A percentile compares a stretch with the other conserved stretches of the same genome.
phyloP scores from a whole-genome alignment of 345 rosid species.

The Sisymbrium altissimum region DNA sequence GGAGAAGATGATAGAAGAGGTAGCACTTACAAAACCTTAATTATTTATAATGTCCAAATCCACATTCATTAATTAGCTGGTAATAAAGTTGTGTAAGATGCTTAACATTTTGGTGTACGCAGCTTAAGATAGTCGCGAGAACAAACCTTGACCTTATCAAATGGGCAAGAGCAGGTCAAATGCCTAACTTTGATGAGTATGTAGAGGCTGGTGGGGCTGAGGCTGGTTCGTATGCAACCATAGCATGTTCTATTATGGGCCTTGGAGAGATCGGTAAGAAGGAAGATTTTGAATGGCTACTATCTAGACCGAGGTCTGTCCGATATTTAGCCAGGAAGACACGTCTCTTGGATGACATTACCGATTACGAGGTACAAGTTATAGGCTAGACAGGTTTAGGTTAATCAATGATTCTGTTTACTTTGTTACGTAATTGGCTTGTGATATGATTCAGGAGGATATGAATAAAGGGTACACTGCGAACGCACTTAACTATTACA shows the following conservation, averaged over 20 bases:
- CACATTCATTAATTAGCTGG: not conserved
- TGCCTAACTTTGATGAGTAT: conserved; percentile 5
- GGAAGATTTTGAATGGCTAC: conserved; percentile 18
- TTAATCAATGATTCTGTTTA: not conserved
- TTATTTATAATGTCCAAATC: not conserved
- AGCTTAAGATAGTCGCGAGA: not conserved
- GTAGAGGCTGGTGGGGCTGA: conserved; percentile 8
- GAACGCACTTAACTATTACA: conserved; percentile 12
- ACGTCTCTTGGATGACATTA: conserved; percentile 13
- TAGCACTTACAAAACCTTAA: not conserved
- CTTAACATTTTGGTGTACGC: not conserved
- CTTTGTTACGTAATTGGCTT: not conserved
- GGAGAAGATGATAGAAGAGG: conserved; percentile 16
- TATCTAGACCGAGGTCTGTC: conserved; percentile 2
- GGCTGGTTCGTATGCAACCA: not conserved
- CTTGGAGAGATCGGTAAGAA: conserved; percentile 1
- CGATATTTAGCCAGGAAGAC: not conserved
- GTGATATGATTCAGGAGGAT: conserved; percentile 33
- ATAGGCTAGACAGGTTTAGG: not conserved
- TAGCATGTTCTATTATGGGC: conserved; percentile 2
- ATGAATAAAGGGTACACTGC: conserved; percentile 16
- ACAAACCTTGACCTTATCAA: conserved; percentile 10
- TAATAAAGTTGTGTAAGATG: not conserved
- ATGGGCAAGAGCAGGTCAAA: conserved; percentile 5
- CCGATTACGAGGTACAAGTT: too few relatives aligned